These are phyloP conservation scores for Zygosaccharomyces gambellarensis DNA, from an alignment of 805 yeast species.

Conservation along the genomic window DNA sequence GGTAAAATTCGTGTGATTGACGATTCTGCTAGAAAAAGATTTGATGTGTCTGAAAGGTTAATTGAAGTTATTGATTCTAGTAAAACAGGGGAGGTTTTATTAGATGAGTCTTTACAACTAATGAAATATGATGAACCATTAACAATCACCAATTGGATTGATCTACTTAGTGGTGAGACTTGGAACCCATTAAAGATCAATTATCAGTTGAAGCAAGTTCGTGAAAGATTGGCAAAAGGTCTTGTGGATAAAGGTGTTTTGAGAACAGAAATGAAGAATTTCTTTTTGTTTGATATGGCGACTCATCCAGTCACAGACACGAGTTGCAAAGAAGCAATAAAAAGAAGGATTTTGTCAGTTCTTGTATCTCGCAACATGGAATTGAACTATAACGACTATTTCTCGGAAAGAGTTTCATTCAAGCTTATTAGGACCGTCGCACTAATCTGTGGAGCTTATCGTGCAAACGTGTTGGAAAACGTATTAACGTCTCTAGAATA, in stretches of 20 bases:
- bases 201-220: conserved; percentile 93
- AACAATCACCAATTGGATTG: conserved; percentile 88
- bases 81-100: conserved; percentile 89
- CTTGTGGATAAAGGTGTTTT: conserved; percentile 94
- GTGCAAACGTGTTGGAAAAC: conserved; percentile 94
- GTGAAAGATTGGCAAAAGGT: conserved; percentile 95
- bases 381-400: conserved; percentile 53
- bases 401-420: conserved; percentile 64
- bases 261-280: conserved; percentile 92
- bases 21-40: conserved; percentile 87
- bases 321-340: conserved; percentile 74
- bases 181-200: conserved; percentile 94
- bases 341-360: conserved; percentile 62
- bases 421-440: conserved; percentile 73
- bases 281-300: conserved; percentile 94
- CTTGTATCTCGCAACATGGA: conserved; percentile 68
- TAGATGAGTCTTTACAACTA: conserved; percentile 88
- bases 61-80: conserved; percentile 81
- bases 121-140: conserved; percentile 82
- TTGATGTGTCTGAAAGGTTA: conserved; percentile 80
- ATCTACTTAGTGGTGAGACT: conserved; percentile 88
- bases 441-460: conserved; percentile 83
- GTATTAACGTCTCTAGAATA: conserved; percentile 70
- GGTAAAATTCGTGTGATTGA: conserved; percentile 84
- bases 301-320: conserved; percentile 94